Evolutionary conservation across 768 basidiomycete genomes (phyloP), one percentile per base, ranked within the genome.

Genomic region (Tephrocybe sp.): DNA sequence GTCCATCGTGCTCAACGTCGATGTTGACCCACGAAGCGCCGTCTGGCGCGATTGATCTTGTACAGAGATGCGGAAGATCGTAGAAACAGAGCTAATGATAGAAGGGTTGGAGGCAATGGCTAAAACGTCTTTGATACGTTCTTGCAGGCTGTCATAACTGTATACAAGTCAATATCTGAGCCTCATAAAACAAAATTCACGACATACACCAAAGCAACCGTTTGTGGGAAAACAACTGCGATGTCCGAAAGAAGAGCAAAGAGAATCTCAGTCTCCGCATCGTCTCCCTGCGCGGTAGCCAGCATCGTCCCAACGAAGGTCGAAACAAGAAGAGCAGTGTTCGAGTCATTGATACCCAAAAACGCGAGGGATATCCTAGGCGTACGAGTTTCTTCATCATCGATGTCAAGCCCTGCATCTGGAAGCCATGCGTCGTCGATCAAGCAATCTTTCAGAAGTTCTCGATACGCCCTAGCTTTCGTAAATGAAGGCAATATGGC

Each of bases 261-360:
- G 39, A 95, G 66, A 35, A 94, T 85, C 63, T 91, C 82, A 2
- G 85, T 85, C 68, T 97, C 94, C 1, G 76, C 73, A 56, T 91
- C 89, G 55, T 92, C 89, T 2, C 86, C 84, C 60, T 90, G 85
- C 1, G 89, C 84, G 6, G 81, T 86, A 39, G 72, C 72, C 12
- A 94, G 73, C 67, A 95, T 88, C 1, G 87, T 83, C 2, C 82
- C 82, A 34, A 85, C 73, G 60, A 95, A 87, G 1, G 91, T 87
- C 36, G 84, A 78, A 5, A 84, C 75, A 9, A 95, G 75, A 8
- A 96, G 71, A 1, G 91, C 91, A 5, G 77, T 79, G 12, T 74
- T 79, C 42, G 72, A 63, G 56, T 93, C 87, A 26, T 69, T 68
- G 36, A 89, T 72, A 4, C 84, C 85, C 16, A 93, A 69, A 51